Conservation (phyloP, 2,329 filamentous ascomycete species). For the Phymatotrichopsis omnivora region DNA sequence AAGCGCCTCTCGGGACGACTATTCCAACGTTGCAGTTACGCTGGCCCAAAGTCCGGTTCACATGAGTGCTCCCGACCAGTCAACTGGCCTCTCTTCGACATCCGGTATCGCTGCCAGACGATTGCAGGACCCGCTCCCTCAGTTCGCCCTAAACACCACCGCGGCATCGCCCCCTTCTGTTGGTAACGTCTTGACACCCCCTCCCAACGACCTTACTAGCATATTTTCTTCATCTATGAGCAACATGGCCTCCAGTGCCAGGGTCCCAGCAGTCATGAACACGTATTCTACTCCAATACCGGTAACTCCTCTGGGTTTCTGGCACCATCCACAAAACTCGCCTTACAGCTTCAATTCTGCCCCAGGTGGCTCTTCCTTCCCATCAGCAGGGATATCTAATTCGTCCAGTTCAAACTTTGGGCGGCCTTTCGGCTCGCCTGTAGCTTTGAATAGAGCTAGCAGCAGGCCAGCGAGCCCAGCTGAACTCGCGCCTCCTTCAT, state of each 20-base stretch:
- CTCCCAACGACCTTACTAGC: constrained; percentile 24
- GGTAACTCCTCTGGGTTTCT: constrained; percentile 22
- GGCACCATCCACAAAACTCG: constrained; percentile 17
- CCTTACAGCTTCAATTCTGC: constrained; percentile 25
- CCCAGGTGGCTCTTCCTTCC: constrained; percentile 15
- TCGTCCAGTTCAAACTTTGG: constrained; percentile 16
- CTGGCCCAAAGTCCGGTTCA: constrained; percentile 20
- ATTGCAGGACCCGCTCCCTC: constrained; percentile 22
- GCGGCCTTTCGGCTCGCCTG: constrained; percentile 20
- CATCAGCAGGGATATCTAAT: constrained; percentile 16
- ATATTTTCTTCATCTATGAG: too few species aligned
- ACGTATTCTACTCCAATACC: too few species aligned
- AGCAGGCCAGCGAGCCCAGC: constrained; percentile 25
- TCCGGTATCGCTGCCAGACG: constrained; percentile 26
- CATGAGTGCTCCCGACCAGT: constrained; percentile 23
- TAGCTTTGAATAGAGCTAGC: constrained; percentile 20
- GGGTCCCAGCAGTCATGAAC: constrained; percentile 19
- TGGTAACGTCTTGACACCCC: constrained; percentile 25
- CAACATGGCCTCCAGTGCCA: constrained; percentile 18
- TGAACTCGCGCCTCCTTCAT: constrained; percentile 23
- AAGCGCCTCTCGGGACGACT: constrained; percentile 21
- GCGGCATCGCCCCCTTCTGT: constrained; percentile 21
- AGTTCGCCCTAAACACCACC: constrained; percentile 24
- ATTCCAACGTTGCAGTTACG: constrained; percentile 24
- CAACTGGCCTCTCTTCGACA: constrained; percentile 14